phyloP scores from a whole-genome alignment of 2,329 filamentous ascomycete species.

The Karstenula rhodostoma region DNA sequence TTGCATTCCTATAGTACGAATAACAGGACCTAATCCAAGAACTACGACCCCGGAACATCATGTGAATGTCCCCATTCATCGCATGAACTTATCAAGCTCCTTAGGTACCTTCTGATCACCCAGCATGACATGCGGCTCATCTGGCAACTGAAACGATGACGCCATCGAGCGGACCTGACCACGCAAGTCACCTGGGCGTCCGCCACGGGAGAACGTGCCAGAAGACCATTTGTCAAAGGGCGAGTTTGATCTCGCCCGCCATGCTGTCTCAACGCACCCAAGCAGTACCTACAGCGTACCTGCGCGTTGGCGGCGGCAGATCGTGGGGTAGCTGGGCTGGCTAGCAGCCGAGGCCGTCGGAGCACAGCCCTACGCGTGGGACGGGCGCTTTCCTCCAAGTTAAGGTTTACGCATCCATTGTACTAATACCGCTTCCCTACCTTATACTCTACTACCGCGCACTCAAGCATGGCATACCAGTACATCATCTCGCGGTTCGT shows the following conservation, averaged over 20 bases:
- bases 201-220: conserved; percentile 2
- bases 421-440: too few species aligned
- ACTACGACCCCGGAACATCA: background rate
- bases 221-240: background rate
- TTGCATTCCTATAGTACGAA: conserved; percentile 27
- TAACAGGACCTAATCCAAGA: conserved; percentile 27
- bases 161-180: conserved; percentile 36
- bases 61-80: conserved; percentile 5
- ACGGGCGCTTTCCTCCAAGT: background rate
- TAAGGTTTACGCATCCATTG: too few species aligned
- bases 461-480: conserved; percentile 45
- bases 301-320: background rate
- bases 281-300: background rate
- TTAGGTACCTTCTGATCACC: conserved; percentile 15
- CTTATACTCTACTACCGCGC: background rate
- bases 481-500: conserved; percentile 56
- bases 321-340: conserved; percentile 8
- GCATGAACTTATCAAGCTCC: conserved; percentile 19
- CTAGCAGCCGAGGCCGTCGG: background rate
- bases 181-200: conserved; percentile 12
- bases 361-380: background rate
- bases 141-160: conserved; percentile 42
- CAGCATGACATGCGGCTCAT: conserved; percentile 45
- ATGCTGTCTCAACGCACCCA: background rate
- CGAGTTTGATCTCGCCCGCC: background rate